Conservation (phyloP, 2,329 filamentous ascomycete species). For the Fusarium sp. region DNA sequence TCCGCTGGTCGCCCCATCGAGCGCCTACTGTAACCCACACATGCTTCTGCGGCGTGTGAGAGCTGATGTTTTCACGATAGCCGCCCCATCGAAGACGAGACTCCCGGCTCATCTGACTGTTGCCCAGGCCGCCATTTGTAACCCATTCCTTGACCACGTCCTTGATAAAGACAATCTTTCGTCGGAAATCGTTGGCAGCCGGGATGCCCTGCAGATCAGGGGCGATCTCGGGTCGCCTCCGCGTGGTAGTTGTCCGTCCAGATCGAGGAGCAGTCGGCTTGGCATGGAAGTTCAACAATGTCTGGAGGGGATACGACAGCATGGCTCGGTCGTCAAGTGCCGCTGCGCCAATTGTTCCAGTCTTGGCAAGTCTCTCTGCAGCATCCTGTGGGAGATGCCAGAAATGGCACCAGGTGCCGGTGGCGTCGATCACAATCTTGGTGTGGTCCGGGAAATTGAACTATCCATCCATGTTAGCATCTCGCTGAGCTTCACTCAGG, state of each 20-base stretch:
- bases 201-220: constrained; percentile 72
- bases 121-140: constrained; percentile 74
- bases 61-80: constrained; percentile 63
- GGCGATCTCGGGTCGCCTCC: constrained; percentile 69
- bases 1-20: constrained; percentile 66
- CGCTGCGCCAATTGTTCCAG: constrained; percentile 75
- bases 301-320: constrained; percentile 77
- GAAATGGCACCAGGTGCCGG: constrained; percentile 81
- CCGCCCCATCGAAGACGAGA: constrained; percentile 68
- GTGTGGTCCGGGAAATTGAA: constrained; percentile 92
- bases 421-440: constrained; percentile 80
- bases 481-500: neutral
- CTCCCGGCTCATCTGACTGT: constrained; percentile 67
- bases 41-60: constrained; percentile 67
- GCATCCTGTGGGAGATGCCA: constrained; percentile 80
- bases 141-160: constrained; percentile 78
- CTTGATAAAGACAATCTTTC: constrained; percentile 79
- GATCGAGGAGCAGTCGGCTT: constrained; percentile 55
- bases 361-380: constrained; percentile 70
- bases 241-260: constrained; percentile 58
- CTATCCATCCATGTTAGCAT: constrained; percentile 54
- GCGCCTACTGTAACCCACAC: constrained; percentile 77
- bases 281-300: constrained; percentile 74
- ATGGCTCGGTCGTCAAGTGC: constrained; percentile 77
- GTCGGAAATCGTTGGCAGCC: constrained; percentile 76